Conservation (phyloP, 1,284 basidiomycete species). For the Puccinia horiana region DNA sequence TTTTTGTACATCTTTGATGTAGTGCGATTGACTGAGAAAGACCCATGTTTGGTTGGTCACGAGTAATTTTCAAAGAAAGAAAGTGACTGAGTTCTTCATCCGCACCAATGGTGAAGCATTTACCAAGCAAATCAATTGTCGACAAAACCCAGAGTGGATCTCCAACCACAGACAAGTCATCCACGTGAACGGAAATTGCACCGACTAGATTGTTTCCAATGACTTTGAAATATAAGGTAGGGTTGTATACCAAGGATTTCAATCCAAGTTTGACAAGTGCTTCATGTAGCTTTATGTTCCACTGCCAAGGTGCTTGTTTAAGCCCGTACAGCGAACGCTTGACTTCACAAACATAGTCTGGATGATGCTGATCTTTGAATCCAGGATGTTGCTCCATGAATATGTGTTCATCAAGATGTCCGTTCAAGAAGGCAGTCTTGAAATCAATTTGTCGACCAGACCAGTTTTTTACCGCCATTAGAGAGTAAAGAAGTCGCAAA, state of each 20-base stretch:
- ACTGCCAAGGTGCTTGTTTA: not conserved
- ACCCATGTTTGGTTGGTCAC: not conserved
- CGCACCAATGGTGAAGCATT: too few relatives aligned
- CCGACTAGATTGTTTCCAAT: not conserved
- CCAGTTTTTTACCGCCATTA: not conserved
- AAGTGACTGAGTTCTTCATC: not conserved
- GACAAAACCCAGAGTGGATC: not conserved
- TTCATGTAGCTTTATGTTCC: not conserved
- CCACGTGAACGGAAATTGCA: not conserved
- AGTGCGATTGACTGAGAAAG: not conserved
- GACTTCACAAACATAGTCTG: not conserved
- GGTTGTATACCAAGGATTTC: not conserved
- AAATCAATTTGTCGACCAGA: not conserved
- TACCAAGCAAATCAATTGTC: not conserved
- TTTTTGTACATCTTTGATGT: not conserved
- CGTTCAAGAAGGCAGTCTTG: too few relatives aligned
- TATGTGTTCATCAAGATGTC: not conserved
- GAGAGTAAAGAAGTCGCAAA: not conserved
- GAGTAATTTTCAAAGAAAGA: not conserved
- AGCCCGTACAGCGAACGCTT: not conserved
- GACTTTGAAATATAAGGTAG: constrained; percentile 20
- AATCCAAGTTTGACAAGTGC: not conserved
- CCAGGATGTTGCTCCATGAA: constrained; percentile 4
- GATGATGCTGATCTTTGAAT: not conserved
- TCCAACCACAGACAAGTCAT: not conserved